A percentile compares a stretch with the other conserved stretches of the same genome.
Evolutionary conservation across 768 basidiomycete species (phyloP).

Genomic region (Termitomyces sp.): DNA sequence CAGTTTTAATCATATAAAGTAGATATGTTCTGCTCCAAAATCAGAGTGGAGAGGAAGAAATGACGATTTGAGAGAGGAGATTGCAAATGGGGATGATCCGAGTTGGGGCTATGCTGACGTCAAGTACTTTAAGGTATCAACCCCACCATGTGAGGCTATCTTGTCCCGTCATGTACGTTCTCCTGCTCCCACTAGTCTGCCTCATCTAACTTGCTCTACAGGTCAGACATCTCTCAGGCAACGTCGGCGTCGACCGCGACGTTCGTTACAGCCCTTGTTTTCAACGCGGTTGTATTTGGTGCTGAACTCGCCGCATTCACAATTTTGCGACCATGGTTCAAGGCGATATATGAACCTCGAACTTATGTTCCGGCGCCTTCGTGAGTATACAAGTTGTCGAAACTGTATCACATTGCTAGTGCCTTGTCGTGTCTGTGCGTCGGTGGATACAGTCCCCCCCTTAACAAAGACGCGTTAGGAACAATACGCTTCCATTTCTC

Average conservation of each 20-base stretch:
- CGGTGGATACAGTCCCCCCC: too few species aligned
- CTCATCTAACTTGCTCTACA: conserved; percentile 9
- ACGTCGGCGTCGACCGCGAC: conserved; percentile 63
- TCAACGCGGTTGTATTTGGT: conserved; percentile 73
- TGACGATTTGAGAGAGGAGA: not conserved
- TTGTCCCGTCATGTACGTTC: conserved; percentile 18
- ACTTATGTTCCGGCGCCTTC: conserved; percentile 51
- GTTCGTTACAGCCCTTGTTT: conserved; percentile 79
- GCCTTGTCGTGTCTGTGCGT: too few species aligned
- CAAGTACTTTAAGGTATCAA: conserved; percentile 6
- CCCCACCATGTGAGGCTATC: conserved; percentile 15
- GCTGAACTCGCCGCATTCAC: conserved; percentile 74
- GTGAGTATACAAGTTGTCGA: conserved; percentile 21
- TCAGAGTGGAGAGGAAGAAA: not conserved
- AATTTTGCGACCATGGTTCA: conserved; percentile 80
- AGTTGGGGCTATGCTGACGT: conserved; percentile 13
- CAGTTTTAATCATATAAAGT: not conserved
- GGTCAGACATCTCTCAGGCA: conserved; percentile 36
- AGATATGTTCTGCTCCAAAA: not conserved
- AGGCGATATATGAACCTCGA: conserved; percentile 83
- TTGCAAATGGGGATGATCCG: not conserved
- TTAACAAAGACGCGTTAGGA: not conserved
- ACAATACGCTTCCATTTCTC: not conserved
- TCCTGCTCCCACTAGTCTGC: not conserved
- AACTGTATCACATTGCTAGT: not conserved